Conservation (phyloP, 371 early-diverging fungal genomes). For the Haplosporangium sp. region DNA sequence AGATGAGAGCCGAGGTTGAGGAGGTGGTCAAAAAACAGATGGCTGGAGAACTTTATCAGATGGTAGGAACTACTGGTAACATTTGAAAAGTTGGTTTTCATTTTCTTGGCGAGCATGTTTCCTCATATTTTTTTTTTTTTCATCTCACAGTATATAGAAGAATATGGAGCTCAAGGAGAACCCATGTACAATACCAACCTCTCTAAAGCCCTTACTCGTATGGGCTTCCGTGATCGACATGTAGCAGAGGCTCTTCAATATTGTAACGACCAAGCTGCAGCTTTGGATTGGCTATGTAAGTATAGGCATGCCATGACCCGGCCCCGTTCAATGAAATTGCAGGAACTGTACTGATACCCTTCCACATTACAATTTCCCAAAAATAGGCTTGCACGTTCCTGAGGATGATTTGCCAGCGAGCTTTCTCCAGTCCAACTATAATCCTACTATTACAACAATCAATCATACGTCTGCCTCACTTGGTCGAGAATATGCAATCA, state of each 20-base stretch:
- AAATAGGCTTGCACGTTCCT: constrained; percentile 83
- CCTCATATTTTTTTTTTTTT: constrained; percentile 19
- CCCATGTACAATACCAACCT: constrained; percentile 58
- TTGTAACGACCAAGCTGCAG: constrained; percentile 62
- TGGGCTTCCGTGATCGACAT: constrained; percentile 83
- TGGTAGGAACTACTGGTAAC: constrained; percentile 23
- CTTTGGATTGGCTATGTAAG: constrained; percentile 91
- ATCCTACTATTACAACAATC: constrained; percentile 71
- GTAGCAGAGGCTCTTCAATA: constrained; percentile 79
- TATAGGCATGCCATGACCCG: not conserved
- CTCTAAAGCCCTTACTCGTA: constrained; percentile 60
- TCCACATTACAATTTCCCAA: not conserved
- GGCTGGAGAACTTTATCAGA: constrained; percentile 55
- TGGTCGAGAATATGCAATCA: constrained; percentile 71
- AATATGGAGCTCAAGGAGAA: constrained; percentile 51
- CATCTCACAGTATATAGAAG: constrained; percentile 53
- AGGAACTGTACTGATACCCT: too few species aligned
- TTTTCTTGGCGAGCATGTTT: too few species aligned
- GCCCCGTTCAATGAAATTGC: too few species aligned
- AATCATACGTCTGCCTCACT: constrained; percentile 68
- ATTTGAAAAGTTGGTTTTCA: too few species aligned
- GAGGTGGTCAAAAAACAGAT: constrained; percentile 65
- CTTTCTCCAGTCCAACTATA: constrained; percentile 71
- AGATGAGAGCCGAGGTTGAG: constrained; percentile 72
- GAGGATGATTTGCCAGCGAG: constrained; percentile 83